Evolutionary conservation across 306 rosid species (phyloP), one percentile per base, ranked within the genome.

Genomic region (Quercus rubra): DNA sequence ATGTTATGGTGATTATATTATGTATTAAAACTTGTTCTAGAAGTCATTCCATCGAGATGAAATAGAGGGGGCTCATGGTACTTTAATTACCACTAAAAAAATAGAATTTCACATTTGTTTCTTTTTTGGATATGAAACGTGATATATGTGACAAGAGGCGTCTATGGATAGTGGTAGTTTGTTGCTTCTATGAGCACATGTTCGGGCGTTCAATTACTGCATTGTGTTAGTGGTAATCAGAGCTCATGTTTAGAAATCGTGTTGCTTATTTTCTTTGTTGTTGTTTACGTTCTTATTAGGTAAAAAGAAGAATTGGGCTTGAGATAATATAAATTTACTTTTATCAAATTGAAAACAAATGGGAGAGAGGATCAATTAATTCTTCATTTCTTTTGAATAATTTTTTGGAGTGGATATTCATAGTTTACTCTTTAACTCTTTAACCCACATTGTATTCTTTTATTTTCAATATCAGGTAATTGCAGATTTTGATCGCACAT

Each of bases 401-500:
- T 1, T 67, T 67, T 67, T 35, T 33, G 72, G 38, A 70, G 64
- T 27, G 74, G 52, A 61, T 15, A 19, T 4, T 38, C 17, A 13
- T 62, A 20, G 10, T 78, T 33, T 13, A 21, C 52, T 19, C 72
- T 23, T 67, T 30, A 19, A 23, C 25, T 19, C 72, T 23, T 67
- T 30, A 9, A 23, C 25, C 5, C 5, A 19, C n/a, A 12, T 4
- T 35, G 38, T 56, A n/a, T 54, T 20, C 3, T 25, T 58, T 33
- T 31, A 33, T 55, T 57, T 59, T 64, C 33, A 3, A 30, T 70
- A 35, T 70, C 77, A 88, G 92, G 97, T 94, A 72, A 88, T 94
- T 77, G 97, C 89, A 78, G 99, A 94, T 83, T 94, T 94, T 84
- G 97, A 94, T 88, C 97, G 92, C 63, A 94, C 99, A 33, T 80